A percentile compares a stretch with the other conserved stretches of the same genome.
Evolutionary conservation across 768 basidiomycete species (phyloP).

Genomic region (Phallus indusiatus): DNA sequence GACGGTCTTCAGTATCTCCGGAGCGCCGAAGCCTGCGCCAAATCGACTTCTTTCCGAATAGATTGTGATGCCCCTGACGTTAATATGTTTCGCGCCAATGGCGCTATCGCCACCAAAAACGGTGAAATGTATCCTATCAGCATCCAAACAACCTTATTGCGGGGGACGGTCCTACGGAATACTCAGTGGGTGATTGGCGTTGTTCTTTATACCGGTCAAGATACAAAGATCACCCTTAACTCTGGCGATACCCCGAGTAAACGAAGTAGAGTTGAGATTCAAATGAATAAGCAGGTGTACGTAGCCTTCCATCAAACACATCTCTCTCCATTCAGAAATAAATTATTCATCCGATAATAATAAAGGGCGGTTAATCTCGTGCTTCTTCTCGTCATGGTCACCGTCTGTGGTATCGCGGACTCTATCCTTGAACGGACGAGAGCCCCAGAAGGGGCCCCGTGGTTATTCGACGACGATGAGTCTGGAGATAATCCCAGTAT

Average conservation of each 20-base stretch:
- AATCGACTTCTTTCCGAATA: conserved; percentile 76
- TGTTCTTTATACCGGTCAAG: conserved; percentile 89
- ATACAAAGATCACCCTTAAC: conserved; percentile 89
- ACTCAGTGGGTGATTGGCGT: conserved; percentile 89
- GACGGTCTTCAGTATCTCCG: conserved; percentile 27
- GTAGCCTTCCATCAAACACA: neutral
- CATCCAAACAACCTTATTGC: conserved; percentile 88
- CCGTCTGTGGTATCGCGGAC: conserved; percentile 63
- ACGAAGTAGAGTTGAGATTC: conserved; percentile 93
- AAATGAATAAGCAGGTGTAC: conserved; percentile 57
- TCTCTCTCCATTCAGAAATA: no score
- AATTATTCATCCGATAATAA: no score
- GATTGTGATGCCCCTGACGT: conserved; percentile 92
- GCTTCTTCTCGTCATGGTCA: conserved; percentile 68
- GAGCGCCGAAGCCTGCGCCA: conserved; percentile 85
- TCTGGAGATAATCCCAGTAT: conserved; percentile 50
- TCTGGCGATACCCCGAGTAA: conserved; percentile 94
- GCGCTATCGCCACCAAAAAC: conserved; percentile 68
- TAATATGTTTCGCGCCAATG: conserved; percentile 87
- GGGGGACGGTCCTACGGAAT: conserved; percentile 85
- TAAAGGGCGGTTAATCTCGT: conserved; percentile 82
- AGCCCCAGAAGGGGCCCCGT: conserved; percentile 48
- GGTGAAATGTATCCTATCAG: conserved; percentile 56
- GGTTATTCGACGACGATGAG: conserved; percentile 57
- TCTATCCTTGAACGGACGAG: conserved; percentile 56